Evolutionary conservation across 208 protist genomes (phyloP).

Genomic region (Trypanosoma grayi): DNA sequence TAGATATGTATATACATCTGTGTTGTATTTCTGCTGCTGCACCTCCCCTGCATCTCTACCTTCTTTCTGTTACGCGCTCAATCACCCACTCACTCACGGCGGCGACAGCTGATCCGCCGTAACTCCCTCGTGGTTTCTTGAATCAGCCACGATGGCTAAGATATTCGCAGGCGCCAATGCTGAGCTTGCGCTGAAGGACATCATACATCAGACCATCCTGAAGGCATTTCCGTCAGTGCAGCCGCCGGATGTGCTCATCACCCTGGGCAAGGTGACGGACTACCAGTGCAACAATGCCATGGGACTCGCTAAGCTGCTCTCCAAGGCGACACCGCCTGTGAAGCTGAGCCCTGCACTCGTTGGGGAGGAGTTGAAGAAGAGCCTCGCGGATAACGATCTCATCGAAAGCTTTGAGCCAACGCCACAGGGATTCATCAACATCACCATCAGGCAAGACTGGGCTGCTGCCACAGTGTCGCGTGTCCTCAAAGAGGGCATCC

Average conservation of each 20-base stretch:
- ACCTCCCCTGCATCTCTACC: too few species aligned
- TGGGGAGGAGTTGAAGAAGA: constrained; percentile 81
- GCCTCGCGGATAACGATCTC: constrained; percentile 76
- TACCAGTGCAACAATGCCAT: constrained; percentile 97
- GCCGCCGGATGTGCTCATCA: constrained; percentile 67
- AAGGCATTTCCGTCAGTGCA: constrained; percentile 78
- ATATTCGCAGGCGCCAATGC: constrained; percentile 43
- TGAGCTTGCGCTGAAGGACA: constrained; percentile 79
- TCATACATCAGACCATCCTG: constrained; percentile 67
- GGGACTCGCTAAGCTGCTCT: constrained; percentile 86
- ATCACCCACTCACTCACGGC: too few species aligned
- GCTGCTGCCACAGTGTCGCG: constrained; percentile 42
- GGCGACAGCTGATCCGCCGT: too few species aligned
- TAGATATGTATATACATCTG: too few species aligned
- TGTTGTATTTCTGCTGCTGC: too few species aligned
- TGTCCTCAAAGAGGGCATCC: constrained; percentile 63
- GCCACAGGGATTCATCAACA: constrained; percentile 93
- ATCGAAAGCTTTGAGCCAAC: constrained; percentile 86
- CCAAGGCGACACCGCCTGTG: constrained; percentile 62
- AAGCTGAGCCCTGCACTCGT: constrained; percentile 85
- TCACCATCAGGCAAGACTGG: constrained; percentile 75
- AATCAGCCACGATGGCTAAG: constrained; percentile 11
- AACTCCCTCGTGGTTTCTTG: too few species aligned
- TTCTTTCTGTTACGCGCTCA: too few species aligned
- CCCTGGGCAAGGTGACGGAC: constrained; percentile 80